phyloP scores from a whole-genome alignment of 2,329 filamentous ascomycete genomes.

The Lachnum nothofagi region DNA sequence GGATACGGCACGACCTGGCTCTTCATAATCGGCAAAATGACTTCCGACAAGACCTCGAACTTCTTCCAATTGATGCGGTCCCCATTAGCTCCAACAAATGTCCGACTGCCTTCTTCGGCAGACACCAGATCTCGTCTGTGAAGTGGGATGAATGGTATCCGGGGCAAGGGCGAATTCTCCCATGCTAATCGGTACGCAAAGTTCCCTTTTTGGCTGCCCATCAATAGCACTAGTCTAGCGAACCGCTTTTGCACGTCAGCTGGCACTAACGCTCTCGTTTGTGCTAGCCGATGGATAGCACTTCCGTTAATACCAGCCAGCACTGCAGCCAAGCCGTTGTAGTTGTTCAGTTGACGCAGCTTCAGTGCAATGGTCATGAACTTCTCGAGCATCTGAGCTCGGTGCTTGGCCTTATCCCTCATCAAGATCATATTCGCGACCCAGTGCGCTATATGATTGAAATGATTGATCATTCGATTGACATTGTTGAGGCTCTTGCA shows the following conservation, averaged over 20 bases:
- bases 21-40: slow-evolving; percentile 83
- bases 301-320: slow-evolving; percentile 88
- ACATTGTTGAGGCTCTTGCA: slow-evolving; percentile 78
- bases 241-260: slow-evolving; percentile 74
- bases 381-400: slow-evolving; percentile 85
- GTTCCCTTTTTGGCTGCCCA: slow-evolving; percentile 88
- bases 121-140: slow-evolving; percentile 85
- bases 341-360: slow-evolving; percentile 89
- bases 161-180: slow-evolving; percentile 86
- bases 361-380: slow-evolving; percentile 88
- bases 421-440: slow-evolving; percentile 80
- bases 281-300: slow-evolving; percentile 74
- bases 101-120: slow-evolving; percentile 86
- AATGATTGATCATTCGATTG: slow-evolving; percentile 89
- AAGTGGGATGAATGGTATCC: slow-evolving; percentile 89
- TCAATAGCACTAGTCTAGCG: slow-evolving; percentile 80
- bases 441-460: slow-evolving; percentile 80
- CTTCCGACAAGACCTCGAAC: slow-evolving; percentile 92
- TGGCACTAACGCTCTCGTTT: slow-evolving; percentile 73
- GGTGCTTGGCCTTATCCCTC: slow-evolving; percentile 91
- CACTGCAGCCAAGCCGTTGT: slow-evolving; percentile 91
- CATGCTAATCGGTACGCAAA: slow-evolving; percentile 95
- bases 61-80: slow-evolving; percentile 95
- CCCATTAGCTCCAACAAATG: slow-evolving; percentile 69
- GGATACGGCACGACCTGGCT: slow-evolving; percentile 83